These are phyloP conservation scores for Suhomyces kilbournensis DNA, from an alignment of 805 yeast genomes.

Conservation along the genomic window DNA sequence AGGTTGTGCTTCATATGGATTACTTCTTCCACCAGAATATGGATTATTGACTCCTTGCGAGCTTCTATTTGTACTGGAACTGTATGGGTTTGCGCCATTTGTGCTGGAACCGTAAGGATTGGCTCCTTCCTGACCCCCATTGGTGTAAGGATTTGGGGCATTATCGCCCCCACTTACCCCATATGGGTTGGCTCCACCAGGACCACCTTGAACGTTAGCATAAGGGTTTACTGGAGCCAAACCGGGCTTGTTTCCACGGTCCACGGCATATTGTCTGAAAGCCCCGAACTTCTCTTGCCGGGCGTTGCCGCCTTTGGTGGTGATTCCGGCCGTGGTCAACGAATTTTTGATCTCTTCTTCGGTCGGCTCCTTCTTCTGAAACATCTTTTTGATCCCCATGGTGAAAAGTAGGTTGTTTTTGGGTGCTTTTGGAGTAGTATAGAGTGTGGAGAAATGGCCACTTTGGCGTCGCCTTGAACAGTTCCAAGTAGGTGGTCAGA, in stretches of 20 bases:
- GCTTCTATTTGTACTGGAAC: background rate
- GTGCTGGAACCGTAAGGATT: conserved; percentile 4
- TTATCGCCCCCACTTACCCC: background rate
- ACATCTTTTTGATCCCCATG: conserved; percentile 47
- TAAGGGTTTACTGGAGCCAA: conserved; percentile 43
- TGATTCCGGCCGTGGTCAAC: conserved; percentile 40
- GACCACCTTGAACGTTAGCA: conserved; percentile 22
- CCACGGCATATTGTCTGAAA: conserved; percentile 47
- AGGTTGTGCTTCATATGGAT: conserved; percentile 1
- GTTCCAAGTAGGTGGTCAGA: background rate
- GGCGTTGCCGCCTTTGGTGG: conserved; percentile 29
- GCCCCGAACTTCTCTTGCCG: conserved; percentile 51
- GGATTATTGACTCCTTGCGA: conserved; percentile 9
- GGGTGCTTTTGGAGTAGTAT: background rate
- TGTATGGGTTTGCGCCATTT: conserved; percentile 3
- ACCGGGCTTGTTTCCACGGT: conserved; percentile 35
- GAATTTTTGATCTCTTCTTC: conserved; percentile 44
- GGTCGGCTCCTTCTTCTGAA: conserved; percentile 49
- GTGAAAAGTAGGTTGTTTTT: conserved; percentile 2
- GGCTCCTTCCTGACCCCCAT: conserved; percentile 1
- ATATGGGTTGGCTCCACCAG: conserved; percentile 6
- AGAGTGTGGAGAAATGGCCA: background rate
- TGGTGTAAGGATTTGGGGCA: conserved; percentile 5
- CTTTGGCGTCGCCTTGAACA: background rate
- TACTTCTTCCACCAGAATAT: background rate